Percentiles rank a stretch among this genome's conserved stretches.
Evolutionary conservation across 192 early-diverging fungal species (phyloP).

Genomic region (Dimargaris cristalligena): DNA sequence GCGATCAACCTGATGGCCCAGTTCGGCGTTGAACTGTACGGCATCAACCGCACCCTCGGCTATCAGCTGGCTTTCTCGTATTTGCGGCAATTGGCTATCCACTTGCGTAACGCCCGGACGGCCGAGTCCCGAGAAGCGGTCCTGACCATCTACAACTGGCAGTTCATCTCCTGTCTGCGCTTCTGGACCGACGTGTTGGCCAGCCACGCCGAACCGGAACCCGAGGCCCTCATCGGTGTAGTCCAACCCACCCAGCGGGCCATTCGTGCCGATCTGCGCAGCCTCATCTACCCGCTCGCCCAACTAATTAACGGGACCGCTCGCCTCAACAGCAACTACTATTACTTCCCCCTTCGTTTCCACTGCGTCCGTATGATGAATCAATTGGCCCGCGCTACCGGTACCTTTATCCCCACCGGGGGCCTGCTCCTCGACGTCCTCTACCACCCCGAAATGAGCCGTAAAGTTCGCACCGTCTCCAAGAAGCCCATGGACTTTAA

Average conservation of each 20-base stretch:
- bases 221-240: conserved; percentile 8
- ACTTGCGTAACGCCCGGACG: conserved; percentile 75
- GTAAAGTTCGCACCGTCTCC: conserved; percentile 57
- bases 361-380: conserved; percentile 60
- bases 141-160: conserved; percentile 93
- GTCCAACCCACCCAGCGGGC: conserved; percentile 12
- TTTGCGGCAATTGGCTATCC: conserved; percentile 84
- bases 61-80: conserved; percentile 92
- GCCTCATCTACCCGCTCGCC: conserved; percentile 76
- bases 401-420: conserved; percentile 69
- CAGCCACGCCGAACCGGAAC: conserved; percentile 35
- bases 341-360: conserved; percentile 86
- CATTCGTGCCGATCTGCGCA: conserved; percentile 11
- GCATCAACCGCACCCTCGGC: conserved; percentile 51
- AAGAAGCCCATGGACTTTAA: conserved; percentile 75
- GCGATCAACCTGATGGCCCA: conserved; percentile 82
- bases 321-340: conserved; percentile 73
- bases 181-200: conserved; percentile 77
- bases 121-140: conserved; percentile 72
- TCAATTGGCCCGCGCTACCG: conserved; percentile 50
- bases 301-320: conserved; percentile 58
- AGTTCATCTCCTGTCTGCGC: conserved; percentile 80
- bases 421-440: conserved; percentile 73
- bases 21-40: conserved; percentile 79
- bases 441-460: conserved; percentile 51